Evolutionary conservation across 768 basidiomycete genomes (phyloP).

Genomic region (Kwoniella mangroviensis): DNA sequence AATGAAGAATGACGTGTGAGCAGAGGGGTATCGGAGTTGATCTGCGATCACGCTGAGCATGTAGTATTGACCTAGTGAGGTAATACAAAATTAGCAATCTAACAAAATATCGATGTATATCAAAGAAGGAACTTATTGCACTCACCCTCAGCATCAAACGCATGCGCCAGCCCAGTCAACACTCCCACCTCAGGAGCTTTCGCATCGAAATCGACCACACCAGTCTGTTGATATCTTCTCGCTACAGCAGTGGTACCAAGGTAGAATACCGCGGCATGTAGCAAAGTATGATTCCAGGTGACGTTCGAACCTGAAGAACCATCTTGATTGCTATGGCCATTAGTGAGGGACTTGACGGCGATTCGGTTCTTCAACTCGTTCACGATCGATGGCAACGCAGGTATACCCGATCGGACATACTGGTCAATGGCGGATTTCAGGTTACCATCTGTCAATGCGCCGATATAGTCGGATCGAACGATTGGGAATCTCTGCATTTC

Average conservation of each 20-base stretch:
- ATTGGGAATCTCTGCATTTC: conserved; percentile 93
- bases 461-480: conserved; percentile 87
- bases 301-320: conserved; percentile 59
- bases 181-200: conserved; percentile 83
- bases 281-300: conserved; percentile 80
- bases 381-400: conserved; percentile 65
- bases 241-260: conserved; percentile 91
- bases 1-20: conserved; percentile 98
- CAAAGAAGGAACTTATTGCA: neutral
- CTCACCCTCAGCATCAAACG: conserved; percentile 89
- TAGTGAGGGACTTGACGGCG: conserved; percentile 61
- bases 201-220: conserved; percentile 76
- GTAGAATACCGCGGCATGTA: conserved; percentile 95
- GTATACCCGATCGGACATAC: conserved; percentile 67
- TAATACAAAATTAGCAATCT: conserved; percentile 18
- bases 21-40: conserved; percentile 95
- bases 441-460: conserved; percentile 77
- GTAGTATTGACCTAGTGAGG: conserved; percentile 82
- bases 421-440: conserved; percentile 80
- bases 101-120: too few species aligned
- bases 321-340: conserved; percentile 39
- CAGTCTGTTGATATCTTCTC: conserved; percentile 82
- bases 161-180: conserved; percentile 77
- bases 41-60: conserved; percentile 89
- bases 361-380: conserved; percentile 77